Evolutionary conservation across 345 rosid genomes (phyloP).

Genomic region (Eutrema heterophyllum): DNA sequence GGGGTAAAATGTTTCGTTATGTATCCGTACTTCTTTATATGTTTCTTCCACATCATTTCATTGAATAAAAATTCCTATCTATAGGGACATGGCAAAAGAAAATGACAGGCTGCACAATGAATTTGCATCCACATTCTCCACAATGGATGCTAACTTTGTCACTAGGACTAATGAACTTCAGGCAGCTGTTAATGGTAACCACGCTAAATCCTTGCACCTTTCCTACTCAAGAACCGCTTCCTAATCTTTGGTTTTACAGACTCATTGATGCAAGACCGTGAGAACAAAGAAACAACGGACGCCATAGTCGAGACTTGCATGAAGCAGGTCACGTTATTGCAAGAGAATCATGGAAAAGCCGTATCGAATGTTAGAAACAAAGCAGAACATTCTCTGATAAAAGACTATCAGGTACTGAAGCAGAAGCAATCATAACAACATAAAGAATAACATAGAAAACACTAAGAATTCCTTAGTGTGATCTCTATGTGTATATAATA

Average conservation of each 20-base stretch:
- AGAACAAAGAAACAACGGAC: constrained; percentile 51
- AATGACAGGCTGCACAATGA: constrained; percentile 39
- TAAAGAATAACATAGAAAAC: not conserved
- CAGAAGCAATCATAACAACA: constrained; percentile 5
- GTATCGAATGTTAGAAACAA: constrained; percentile 50
- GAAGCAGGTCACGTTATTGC: constrained; percentile 47
- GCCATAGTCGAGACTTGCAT: constrained; percentile 44
- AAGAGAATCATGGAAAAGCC: constrained; percentile 56
- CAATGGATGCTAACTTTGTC: constrained; percentile 41
- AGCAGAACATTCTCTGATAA: constrained; percentile 64
- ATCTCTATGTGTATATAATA: not conserved
- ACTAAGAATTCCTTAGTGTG: not conserved
- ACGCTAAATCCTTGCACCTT: not conserved
- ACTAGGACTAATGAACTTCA: constrained; percentile 37
- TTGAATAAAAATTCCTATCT: not conserved
- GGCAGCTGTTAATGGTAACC: constrained; percentile 53
- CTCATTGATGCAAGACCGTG: constrained; percentile 48
- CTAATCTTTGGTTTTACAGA: constrained; percentile 37
- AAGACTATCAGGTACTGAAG: constrained; percentile 62
- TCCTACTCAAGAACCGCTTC: not conserved
- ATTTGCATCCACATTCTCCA: constrained; percentile 43
- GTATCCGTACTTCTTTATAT: constrained; percentile 24
- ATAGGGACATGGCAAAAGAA: constrained; percentile 45
- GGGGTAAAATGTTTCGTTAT: constrained; percentile 15
- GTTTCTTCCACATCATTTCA: not conserved